A percentile compares a stretch with the other conserved stretches of the same genome.
These are phyloP conservation scores for Colletotrichum echinochloae DNA, from an alignment of 2,329 filamentous ascomycete genomes.

Conservation along the genomic window DNA sequence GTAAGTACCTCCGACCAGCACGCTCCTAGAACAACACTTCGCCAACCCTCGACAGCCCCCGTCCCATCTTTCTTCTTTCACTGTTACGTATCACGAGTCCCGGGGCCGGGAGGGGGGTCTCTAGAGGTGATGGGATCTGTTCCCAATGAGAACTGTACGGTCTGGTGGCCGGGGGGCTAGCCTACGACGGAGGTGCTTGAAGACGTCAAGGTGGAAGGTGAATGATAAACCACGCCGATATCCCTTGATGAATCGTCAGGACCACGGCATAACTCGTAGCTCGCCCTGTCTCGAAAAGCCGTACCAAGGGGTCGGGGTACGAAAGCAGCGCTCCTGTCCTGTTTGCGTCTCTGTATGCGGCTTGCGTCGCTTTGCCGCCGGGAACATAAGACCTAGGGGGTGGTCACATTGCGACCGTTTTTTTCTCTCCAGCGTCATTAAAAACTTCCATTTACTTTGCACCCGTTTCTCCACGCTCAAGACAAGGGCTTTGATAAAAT, in stretches of 20 bases:
- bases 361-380: not conserved
- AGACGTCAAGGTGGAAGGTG: not conserved
- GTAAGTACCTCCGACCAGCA: no score
- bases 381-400: no score
- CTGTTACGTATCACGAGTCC: not conserved
- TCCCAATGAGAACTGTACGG: not conserved
- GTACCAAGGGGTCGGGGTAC: no score
- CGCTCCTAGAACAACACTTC: no score
- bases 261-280: not conserved
- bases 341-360: not conserved
- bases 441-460: not conserved
- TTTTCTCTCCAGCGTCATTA: not conserved
- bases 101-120: no score
- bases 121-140: not conserved
- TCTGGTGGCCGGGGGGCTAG: no score
- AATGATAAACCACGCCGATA: not conserved
- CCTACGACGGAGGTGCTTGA: not conserved
- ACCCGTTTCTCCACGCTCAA: not conserved
- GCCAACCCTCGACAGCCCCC: no score
- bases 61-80: not conserved
- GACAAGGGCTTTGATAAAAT: no score
- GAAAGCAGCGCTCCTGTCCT: not conserved
- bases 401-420: not conserved
- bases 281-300: not conserved
- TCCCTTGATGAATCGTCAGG: not conserved